phyloP scores from a whole-genome alignment of 2,329 filamentous ascomycete species.

The Alternaria conjuncta region DNA sequence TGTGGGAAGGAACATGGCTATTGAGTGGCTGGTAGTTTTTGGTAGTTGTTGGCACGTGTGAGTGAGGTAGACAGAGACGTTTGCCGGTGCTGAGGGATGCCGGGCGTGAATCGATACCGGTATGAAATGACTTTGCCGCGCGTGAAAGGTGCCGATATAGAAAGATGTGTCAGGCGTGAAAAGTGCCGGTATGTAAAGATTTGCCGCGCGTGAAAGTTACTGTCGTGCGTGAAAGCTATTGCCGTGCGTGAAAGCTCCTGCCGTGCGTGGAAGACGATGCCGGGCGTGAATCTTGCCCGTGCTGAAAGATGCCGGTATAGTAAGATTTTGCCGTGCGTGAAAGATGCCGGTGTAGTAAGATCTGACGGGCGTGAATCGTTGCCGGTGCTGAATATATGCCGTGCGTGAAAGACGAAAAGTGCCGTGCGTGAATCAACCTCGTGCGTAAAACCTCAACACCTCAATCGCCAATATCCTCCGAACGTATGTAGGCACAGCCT shows the following conservation, averaged over 20 bases:
- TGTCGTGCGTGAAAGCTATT: neutral
- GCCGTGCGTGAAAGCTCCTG: neutral
- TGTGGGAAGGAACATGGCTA: conserved; percentile 25
- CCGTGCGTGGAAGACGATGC: neutral
- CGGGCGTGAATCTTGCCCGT: neutral
- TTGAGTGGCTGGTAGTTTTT: neutral
- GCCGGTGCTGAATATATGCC: neutral
- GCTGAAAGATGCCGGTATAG: neutral
- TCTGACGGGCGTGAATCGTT: neutral
- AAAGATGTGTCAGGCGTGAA: neutral
- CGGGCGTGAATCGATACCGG: neutral
- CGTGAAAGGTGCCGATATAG: neutral
- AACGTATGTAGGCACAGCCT: neutral
- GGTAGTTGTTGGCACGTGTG: neutral
- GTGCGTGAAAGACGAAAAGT: neutral
- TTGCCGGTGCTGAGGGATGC: neutral
- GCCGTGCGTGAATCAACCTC: neutral
- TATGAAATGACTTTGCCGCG: neutral
- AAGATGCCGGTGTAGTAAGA: neutral
- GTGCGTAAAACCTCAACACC: conserved; percentile 3
- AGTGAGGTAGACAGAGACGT: neutral
- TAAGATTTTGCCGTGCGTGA: neutral
- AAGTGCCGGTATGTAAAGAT: neutral
- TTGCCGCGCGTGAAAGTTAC: neutral
- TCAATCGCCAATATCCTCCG: neutral